phyloP scores from a whole-genome alignment of 2,329 filamentous ascomycete genomes.

The Ilyonectria sp. region DNA sequence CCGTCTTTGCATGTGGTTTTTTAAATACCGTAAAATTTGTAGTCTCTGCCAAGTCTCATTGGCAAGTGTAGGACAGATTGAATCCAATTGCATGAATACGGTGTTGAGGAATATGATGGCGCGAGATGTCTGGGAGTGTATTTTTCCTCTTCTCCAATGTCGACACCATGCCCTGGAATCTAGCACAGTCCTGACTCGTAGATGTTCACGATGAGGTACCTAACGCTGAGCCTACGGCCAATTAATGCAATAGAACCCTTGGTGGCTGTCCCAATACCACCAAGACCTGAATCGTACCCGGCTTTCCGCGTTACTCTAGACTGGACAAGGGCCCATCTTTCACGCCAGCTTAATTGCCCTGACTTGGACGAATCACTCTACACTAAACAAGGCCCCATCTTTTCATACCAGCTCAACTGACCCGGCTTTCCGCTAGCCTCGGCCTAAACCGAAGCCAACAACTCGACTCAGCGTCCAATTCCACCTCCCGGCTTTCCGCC shows the following conservation, averaged over 20 bases:
- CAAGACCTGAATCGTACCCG: neutral
- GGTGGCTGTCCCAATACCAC: too few species aligned
- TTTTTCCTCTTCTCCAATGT: too few species aligned
- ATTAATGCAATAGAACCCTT: neutral
- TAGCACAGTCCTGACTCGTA: too few species aligned
- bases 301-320: neutral
- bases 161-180: too few species aligned
- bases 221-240: too few species aligned
- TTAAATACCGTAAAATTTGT: neutral
- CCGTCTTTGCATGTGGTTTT: neutral
- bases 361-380: too few species aligned
- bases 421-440: conserved; percentile 1
- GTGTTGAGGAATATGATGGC: too few species aligned
- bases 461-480: neutral
- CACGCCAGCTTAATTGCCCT: neutral
- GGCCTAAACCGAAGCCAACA: neutral
- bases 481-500: neutral
- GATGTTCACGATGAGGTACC: too few species aligned
- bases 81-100: too few species aligned
- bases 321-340: neutral
- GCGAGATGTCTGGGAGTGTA: too few species aligned
- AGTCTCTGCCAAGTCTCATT: neutral
- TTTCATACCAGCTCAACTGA: neutral
- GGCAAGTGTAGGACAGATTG: too few species aligned
- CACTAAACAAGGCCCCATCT: neutral